These are phyloP conservation scores for Willaertia magna DNA, from an alignment of 208 protist genomes.

Conservation along the genomic window DNA sequence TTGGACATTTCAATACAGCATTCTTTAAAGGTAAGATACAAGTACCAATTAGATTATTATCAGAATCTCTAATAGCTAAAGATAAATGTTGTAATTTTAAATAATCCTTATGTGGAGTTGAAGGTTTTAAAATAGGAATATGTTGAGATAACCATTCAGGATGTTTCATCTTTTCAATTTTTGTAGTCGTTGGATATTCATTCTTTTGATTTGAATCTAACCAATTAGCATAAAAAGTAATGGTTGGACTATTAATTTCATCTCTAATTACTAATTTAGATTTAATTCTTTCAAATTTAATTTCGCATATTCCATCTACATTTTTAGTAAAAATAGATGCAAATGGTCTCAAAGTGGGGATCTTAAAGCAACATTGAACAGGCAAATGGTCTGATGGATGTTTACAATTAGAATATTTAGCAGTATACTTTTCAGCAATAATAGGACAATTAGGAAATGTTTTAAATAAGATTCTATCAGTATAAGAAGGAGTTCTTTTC, in stretches of 20 bases:
- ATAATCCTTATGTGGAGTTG: background rate
- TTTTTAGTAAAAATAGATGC: background rate
- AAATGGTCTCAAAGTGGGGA: background rate
- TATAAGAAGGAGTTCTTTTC: background rate
- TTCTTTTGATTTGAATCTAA: background rate
- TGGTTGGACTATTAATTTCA: background rate
- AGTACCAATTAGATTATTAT: background rate
- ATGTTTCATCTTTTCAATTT: background rate
- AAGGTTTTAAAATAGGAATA: background rate
- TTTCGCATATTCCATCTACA: background rate
- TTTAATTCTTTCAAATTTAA: background rate
- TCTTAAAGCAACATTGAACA: background rate
- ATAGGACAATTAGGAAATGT: background rate
- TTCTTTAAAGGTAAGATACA: background rate
- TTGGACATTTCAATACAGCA: background rate
- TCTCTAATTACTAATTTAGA: background rate
- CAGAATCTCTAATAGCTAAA: background rate
- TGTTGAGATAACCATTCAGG: background rate
- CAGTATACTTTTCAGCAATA: background rate
- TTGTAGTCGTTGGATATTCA: background rate
- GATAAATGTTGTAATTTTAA: background rate
- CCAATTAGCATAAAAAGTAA: background rate
- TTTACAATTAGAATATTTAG: background rate
- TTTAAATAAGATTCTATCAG: constrained; percentile 12
- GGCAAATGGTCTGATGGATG: background rate